Conservation (phyloP, 208 protist genomes). For the Leptomonas pyrrhocoris region DNA sequence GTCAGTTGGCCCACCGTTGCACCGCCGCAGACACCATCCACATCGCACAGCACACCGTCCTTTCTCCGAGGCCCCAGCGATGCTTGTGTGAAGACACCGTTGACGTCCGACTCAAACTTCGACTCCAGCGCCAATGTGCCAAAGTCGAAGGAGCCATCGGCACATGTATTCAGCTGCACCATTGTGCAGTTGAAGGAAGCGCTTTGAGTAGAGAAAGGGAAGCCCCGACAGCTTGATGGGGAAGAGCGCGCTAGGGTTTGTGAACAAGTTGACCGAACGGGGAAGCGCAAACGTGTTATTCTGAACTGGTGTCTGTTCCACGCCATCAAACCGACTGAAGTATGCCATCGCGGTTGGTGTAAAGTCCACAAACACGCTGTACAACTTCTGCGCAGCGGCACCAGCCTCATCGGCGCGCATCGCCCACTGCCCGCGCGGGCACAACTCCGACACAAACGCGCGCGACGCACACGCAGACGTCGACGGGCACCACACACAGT, state of each 20-base stretch:
- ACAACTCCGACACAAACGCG: constrained; percentile 16
- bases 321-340: neutral
- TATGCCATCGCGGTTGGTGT: neutral
- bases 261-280: neutral
- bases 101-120: too few relatives aligned
- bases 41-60: too few relatives aligned
- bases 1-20: too few relatives aligned
- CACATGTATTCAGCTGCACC: constrained; percentile 17
- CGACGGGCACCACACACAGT: constrained; percentile 30
- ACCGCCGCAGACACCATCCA: too few relatives aligned
- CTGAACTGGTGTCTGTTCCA: neutral
- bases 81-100: too few relatives aligned
- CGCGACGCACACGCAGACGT: constrained; percentile 17
- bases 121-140: constrained; percentile 33
- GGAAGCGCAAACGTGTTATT: neutral
- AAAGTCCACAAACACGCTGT: constrained; percentile 10
- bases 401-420: neutral
- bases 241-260: neutral
- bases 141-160: constrained; percentile 36
- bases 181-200: neutral
- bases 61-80: too few relatives aligned
- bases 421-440: constrained; percentile 25
- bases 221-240: constrained; percentile 10
- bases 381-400: constrained; percentile 18
- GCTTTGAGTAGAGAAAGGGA: neutral